Percentiles rank a stretch among this genome's conserved stretches.
Conservation (phyloP, 768 basidiomycete species). For the Trametes maxima region DNA sequence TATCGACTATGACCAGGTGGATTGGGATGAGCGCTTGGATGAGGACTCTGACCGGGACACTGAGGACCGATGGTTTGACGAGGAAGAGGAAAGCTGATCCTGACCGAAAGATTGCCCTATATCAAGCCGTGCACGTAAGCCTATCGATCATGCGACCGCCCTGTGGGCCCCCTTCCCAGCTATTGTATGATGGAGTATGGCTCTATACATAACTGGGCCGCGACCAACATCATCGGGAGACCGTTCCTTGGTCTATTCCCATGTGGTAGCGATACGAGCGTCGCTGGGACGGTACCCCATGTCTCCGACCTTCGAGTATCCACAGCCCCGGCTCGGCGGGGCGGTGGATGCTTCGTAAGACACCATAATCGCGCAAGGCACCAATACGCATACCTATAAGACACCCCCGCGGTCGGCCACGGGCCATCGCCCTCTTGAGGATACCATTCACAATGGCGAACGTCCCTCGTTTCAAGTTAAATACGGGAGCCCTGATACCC, state of each 20-base stretch:
- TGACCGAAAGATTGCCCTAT: neutral
- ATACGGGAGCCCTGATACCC: slow-evolving; percentile 45
- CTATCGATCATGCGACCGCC: neutral
- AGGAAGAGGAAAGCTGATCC: slow-evolving; percentile 47
- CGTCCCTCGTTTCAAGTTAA: slow-evolving; percentile 39
- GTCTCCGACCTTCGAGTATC: neutral
- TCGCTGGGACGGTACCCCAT: neutral
- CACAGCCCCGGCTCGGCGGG: neutral
- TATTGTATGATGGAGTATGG: neutral
- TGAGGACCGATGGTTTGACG: slow-evolving; percentile 77
- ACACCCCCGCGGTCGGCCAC: neutral
- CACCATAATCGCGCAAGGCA: neutral
- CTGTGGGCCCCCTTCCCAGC: neutral
- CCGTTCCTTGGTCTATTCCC: neutral
- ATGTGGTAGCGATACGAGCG: neutral
- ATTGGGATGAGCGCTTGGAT: slow-evolving; percentile 77
- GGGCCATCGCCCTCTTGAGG: neutral
- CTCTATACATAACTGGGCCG: neutral
- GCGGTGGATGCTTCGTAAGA: slow-evolving; percentile 14
- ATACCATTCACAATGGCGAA: slow-evolving; percentile 25
- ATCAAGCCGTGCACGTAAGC: neutral
- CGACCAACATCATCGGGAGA: neutral
- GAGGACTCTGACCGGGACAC: slow-evolving; percentile 57
- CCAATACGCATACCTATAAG: neutral
- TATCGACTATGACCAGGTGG: slow-evolving; percentile 68